Base-by-base conservation (phyloP, 192 early-diverging fungal genomes). In the Coemansia sp. region DNA sequence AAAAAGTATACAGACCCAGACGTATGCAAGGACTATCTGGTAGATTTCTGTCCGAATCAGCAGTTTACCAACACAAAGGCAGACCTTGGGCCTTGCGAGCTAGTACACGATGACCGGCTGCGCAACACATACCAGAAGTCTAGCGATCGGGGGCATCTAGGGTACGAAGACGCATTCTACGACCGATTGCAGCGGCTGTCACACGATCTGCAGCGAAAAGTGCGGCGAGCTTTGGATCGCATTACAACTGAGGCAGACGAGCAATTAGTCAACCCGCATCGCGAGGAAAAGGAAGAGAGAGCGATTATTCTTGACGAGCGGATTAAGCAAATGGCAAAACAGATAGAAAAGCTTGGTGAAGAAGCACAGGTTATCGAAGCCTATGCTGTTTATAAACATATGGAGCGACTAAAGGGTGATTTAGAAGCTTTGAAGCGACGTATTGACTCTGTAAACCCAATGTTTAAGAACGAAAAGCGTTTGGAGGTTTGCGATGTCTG, bases 31-130 rank as follows among this genome's bases (percentile, higher is more conserved):
- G 80, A 92, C 68, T 88, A 90, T 67, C 74, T 93, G 52, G 91
- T 93, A n/a, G 87, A 87, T 51, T 92, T 92, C 61, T 94, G 93
- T 61, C 91, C 93, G 22, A 85, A 87, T 59, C 86, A 87, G 57
- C 80, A 91, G n/a, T 94, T 94, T 76, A 88, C 88, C 61, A 94
- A 94, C 75, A 94, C 93, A 5, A 94, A 94, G 76, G 89, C 89
- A 22, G 91, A 92, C 67, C 84, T 93, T 14, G 79, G 79, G 9
- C 59, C 82, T 3, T 94, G 93, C 70, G 85, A 88, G 57, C 87
- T 88, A 60, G 71, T 92, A n/a, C 93, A 94, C 75, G 90, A 94
- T 63, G 93, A 94, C 68, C 86, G 86, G 66, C 81, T 94, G 52
- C 84, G 86, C 22, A 82, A 88, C 32, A 81, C 85, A 74, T 86